A percentile compares a stretch with the other conserved stretches of the same genome.
Evolutionary conservation across 441 rosid species (phyloP).

Genomic region (Euphorbia corollata): DNA sequence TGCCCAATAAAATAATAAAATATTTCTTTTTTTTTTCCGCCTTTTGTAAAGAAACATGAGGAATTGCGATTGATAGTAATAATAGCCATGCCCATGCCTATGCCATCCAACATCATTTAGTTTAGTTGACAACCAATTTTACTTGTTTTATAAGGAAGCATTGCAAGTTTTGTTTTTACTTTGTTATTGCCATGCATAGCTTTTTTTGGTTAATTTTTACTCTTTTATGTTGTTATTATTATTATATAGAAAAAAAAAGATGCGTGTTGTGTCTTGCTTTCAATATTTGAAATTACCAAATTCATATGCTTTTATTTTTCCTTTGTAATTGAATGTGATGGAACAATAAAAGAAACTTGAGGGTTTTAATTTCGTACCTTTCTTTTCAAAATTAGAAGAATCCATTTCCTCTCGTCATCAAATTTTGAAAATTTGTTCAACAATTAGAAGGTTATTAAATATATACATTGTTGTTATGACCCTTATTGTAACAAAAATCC

Average conservation of each 20-base stretch:
- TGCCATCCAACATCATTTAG: neutral
- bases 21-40: neutral
- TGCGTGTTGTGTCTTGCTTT: neutral
- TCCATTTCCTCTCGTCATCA: neutral
- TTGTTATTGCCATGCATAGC: neutral
- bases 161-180: neutral
- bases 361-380: neutral
- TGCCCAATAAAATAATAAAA: too few relatives aligned
- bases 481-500: too few relatives aligned
- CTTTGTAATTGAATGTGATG: neutral
- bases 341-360: neutral
- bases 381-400: neutral
- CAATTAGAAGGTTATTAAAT: too few relatives aligned
- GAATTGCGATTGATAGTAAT: neutral
- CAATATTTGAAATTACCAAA: neutral
- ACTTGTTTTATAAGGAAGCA: neutral
- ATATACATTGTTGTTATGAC: too few relatives aligned
- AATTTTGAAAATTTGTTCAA: too few relatives aligned
- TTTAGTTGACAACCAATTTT: neutral
- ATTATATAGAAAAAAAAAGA: neutral
- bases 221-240: too few relatives aligned
- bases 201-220: too few relatives aligned
- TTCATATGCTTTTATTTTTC: neutral
- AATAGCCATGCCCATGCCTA: neutral
- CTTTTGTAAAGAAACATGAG: neutral